Conservation (phyloP, 352 stramenopile species). For the Albugo candida region DNA sequence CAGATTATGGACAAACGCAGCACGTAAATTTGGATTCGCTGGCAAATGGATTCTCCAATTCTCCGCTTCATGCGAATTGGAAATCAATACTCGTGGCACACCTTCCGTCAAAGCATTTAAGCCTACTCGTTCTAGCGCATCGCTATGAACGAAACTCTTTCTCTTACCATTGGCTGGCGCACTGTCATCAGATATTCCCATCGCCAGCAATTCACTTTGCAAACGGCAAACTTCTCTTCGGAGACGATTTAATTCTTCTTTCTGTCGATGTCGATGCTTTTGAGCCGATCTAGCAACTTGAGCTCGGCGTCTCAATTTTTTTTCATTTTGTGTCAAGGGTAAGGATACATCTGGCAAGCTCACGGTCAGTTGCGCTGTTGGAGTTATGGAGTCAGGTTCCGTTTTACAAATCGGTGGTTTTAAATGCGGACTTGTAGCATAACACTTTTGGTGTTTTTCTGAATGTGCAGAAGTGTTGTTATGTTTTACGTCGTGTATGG, state of each 20-base stretch:
- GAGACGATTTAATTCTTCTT: constrained; percentile 50
- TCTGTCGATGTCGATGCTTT: constrained; percentile 64
- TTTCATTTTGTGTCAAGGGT: constrained; percentile 65
- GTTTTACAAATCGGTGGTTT: too few species aligned
- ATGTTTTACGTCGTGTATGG: too few species aligned
- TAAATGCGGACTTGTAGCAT: too few species aligned
- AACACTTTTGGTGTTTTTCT: too few species aligned
- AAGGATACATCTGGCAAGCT: constrained; percentile 52
- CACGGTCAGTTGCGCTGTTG: constrained; percentile 33
- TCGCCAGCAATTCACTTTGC: constrained; percentile 59
- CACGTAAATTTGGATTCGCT: constrained; percentile 34
- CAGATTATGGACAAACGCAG: constrained; percentile 26
- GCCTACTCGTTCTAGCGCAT: constrained; percentile 3
- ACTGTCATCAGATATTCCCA: constrained; percentile 24
- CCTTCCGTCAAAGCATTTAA: too few species aligned
- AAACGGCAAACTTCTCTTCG: constrained; percentile 50
- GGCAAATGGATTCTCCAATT: constrained; percentile 43
- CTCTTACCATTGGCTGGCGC: constrained; percentile 12
- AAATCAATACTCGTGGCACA: too few species aligned
- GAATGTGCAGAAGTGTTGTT: too few species aligned
- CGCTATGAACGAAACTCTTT: too few species aligned
- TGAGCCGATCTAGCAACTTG: constrained; percentile 64
- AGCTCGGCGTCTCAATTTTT: constrained; percentile 54
- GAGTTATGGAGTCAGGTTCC: too few species aligned
- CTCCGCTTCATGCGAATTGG: constrained; percentile 7